Conservation (phyloP, 176 grass and related monocot species). For the Phoenix dactylifera region DNA sequence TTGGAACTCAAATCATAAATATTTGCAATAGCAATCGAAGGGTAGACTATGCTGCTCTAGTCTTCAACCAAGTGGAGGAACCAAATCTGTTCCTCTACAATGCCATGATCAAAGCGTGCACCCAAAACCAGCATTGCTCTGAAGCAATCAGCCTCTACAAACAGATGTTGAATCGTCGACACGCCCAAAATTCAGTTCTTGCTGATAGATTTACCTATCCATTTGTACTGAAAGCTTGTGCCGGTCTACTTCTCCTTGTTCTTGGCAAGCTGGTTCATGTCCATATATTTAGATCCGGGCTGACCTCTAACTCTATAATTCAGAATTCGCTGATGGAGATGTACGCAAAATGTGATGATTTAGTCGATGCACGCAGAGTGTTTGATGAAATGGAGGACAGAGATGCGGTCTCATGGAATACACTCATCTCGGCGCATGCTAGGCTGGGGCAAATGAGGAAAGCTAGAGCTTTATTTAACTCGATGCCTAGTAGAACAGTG, state of each 20-base stretch:
- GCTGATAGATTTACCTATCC: constrained; percentile 69
- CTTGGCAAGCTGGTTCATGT: constrained; percentile 42
- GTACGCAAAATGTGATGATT: constrained; percentile 30
- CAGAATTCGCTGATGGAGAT: constrained; percentile 57
- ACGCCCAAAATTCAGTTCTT: neutral
- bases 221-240: constrained; percentile 57
- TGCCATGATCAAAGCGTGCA: constrained; percentile 55
- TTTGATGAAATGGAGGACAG: constrained; percentile 44
- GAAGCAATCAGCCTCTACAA: constrained; percentile 35
- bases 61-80: constrained; percentile 29
- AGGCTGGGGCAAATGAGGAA: constrained; percentile 34
- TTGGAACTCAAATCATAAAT: constrained; percentile 52
- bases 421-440: constrained; percentile 50
- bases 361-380: constrained; percentile 26
- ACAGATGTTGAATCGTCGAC: constrained; percentile 31
- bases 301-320: constrained; percentile 30
- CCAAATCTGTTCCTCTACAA: constrained; percentile 51
- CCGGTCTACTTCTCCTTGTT: constrained; percentile 6
- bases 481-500: constrained; percentile 42
- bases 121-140: constrained; percentile 32
- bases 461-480: constrained; percentile 29
- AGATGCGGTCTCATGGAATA: constrained; percentile 63
- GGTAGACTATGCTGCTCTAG: constrained; percentile 35
- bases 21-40: constrained; percentile 36
- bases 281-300: constrained; percentile 33